These are phyloP conservation scores for Penicillium concentricum DNA, from an alignment of 2,329 filamentous ascomycete species.

Conservation along the genomic window DNA sequence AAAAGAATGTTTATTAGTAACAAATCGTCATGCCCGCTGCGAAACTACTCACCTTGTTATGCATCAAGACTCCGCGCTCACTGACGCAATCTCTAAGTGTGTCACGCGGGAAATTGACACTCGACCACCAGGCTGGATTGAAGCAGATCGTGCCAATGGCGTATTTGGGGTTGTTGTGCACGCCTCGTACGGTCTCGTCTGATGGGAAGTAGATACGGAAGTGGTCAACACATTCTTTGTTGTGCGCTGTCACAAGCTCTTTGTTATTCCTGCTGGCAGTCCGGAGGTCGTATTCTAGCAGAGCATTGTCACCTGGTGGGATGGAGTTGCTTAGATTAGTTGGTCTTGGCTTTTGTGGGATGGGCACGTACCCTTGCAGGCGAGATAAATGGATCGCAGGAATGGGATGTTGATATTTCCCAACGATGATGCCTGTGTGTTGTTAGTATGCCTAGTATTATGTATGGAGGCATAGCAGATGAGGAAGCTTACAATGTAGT, in stretches of 20 bases:
- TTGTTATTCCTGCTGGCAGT: constrained; percentile 40
- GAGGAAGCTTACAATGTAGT: constrained; percentile 62
- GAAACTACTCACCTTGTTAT: constrained; percentile 69
- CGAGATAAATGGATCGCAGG: constrained; percentile 59
- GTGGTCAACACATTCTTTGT: constrained; percentile 48
- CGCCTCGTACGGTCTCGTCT: constrained; percentile 66
- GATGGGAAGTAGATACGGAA: constrained; percentile 83
- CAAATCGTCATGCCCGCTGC: not conserved
- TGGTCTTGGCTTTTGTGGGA: not conserved
- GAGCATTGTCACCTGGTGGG: constrained; percentile 47
- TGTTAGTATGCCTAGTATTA: constrained; percentile 4
- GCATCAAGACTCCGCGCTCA: constrained; percentile 72
- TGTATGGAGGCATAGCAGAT: not conserved
- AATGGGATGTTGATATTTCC: constrained; percentile 71
- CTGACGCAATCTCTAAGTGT: constrained; percentile 76
- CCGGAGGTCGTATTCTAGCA: constrained; percentile 44
- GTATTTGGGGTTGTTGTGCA: constrained; percentile 34
- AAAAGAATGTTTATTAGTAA: not conserved
- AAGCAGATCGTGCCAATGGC: constrained; percentile 80
- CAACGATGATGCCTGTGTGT: constrained; percentile 69
- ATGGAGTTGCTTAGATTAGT: not conserved
- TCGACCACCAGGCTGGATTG: constrained; percentile 69
- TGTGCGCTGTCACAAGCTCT: constrained; percentile 13
- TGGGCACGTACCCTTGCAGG: constrained; percentile 51
- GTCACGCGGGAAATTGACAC: constrained; percentile 66